phyloP scores from a whole-genome alignment of 2,329 filamentous ascomycete species.

The Podosphaera aphanis region DNA sequence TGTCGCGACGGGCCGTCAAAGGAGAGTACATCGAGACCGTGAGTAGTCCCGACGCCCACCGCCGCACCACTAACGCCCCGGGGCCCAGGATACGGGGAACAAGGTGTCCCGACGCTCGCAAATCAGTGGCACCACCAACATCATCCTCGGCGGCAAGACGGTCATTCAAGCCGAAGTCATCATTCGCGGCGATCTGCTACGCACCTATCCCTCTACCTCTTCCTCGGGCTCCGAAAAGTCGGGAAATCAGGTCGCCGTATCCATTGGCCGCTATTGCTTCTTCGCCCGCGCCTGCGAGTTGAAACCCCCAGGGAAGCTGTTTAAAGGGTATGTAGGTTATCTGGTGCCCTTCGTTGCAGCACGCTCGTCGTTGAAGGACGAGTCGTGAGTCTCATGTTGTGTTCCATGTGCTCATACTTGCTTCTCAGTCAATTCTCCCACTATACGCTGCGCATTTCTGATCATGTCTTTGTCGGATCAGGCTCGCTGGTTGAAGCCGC shows the following conservation, averaged over 20 bases:
- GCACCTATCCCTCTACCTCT: constrained; percentile 26
- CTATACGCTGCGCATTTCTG: constrained; percentile 77
- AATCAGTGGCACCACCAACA: constrained; percentile 89
- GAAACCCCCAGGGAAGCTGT: constrained; percentile 60
- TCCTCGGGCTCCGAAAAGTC: constrained; percentile 14
- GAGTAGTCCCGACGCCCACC: constrained; percentile 14
- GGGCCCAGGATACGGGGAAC: constrained; percentile 70
- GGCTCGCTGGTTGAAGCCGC: constrained; percentile 60
- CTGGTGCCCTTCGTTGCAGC: too few species aligned
- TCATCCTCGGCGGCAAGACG: constrained; percentile 87
- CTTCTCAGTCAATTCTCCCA: constrained; percentile 34
- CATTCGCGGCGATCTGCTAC: constrained; percentile 71
- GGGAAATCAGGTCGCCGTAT: constrained; percentile 34
- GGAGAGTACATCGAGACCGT: constrained; percentile 96
- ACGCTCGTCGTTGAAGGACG: not conserved
- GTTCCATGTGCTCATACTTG: not conserved
- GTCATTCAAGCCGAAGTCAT: constrained; percentile 90
- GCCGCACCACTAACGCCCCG: not conserved
- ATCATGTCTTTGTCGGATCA: constrained; percentile 77
- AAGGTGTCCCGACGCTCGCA: constrained; percentile 84
- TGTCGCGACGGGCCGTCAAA: constrained; percentile 58
- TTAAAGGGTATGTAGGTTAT: constrained; percentile 34
- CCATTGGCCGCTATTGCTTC: constrained; percentile 79
- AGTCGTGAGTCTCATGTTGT: not conserved
- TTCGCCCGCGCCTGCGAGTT: constrained; percentile 57